Evolutionary conservation across 192 early-diverging fungal genomes (phyloP).

Genomic region (Physocladia obscura): DNA sequence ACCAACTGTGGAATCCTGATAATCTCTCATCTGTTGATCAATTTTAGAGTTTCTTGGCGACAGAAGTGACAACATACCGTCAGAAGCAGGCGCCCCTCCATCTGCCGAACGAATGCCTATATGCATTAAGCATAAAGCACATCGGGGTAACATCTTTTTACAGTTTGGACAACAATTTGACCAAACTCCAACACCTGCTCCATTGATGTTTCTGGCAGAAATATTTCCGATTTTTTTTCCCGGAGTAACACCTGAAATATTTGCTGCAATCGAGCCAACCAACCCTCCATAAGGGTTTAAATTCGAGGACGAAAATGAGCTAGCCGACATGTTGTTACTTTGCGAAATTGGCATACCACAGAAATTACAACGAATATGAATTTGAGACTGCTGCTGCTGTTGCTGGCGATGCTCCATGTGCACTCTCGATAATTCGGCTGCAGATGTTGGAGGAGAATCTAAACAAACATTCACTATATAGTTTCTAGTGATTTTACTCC

Average conservation of each 20-base stretch:
- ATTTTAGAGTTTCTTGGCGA: neutral
- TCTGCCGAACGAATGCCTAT: neutral
- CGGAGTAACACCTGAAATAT: neutral
- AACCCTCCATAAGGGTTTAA: neutral
- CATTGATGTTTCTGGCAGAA: neutral
- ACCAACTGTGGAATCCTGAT: conserved; percentile 74
- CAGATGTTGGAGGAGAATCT: neutral
- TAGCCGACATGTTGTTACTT: neutral
- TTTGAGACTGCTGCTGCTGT: conserved; percentile 57
- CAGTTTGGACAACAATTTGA: conserved; percentile 20
- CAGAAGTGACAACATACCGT: neutral
- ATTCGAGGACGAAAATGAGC: neutral
- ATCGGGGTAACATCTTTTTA: conserved; percentile 27
- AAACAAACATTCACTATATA: neutral
- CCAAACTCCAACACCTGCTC: neutral
- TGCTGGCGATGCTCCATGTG: conserved; percentile 5
- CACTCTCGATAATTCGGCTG: conserved; percentile 1
- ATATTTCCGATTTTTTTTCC: neutral
- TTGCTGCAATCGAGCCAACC: neutral
- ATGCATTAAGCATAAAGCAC: conserved; percentile 24
- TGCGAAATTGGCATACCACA: conserved; percentile 64
- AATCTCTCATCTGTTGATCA: conserved; percentile 1
- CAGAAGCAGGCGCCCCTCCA: neutral
- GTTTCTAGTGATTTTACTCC: conserved; percentile 48
- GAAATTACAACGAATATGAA: conserved; percentile 84